Conservation (phyloP, 2,329 filamentous ascomycete species). For the Anthostomella pinea region DNA sequence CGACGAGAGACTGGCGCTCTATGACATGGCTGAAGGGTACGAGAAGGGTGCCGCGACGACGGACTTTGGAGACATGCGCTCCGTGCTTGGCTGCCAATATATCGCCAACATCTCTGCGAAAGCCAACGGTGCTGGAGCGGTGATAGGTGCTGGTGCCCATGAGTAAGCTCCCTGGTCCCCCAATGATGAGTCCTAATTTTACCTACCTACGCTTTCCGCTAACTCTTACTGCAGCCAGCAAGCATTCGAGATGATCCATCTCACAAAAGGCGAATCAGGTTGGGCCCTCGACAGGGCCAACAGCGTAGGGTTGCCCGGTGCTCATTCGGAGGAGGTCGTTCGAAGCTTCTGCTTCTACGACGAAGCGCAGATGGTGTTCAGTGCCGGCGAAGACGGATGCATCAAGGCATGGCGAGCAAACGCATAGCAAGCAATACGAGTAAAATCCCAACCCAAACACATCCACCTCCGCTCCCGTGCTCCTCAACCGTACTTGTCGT, state of each 20-base stretch:
- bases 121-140: conserved; percentile 54
- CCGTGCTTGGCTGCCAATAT: conserved; percentile 68
- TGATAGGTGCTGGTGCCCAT: conserved; percentile 64
- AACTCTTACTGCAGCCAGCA: conserved; percentile 41
- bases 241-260: conserved; percentile 58
- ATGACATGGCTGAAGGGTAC: conserved; percentile 63
- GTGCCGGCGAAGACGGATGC: conserved; percentile 56
- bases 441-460: no score
- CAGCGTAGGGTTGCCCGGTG: conserved; percentile 58
- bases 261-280: conserved; percentile 44
- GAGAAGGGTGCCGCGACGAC: conserved; percentile 54
- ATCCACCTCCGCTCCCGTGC: conserved; percentile 5
- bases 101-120: conserved; percentile 65
- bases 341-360: conserved; percentile 63
- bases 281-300: conserved; percentile 57
- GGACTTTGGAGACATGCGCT: conserved; percentile 68
- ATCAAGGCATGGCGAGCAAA: conserved; percentile 55
- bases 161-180: conserved; percentile 62
- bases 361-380: conserved; percentile 56
- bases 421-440: conserved; percentile 20
- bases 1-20: conserved; percentile 74
- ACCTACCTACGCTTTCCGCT: no score
- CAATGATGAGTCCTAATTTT: not conserved
- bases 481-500: conserved; percentile 71
- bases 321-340: conserved; percentile 63